Percentiles rank a stretch among this genome's conserved stretches.
Conservation (phyloP, 2,329 filamentous ascomycete genomes). For the Didymella lethalis region DNA sequence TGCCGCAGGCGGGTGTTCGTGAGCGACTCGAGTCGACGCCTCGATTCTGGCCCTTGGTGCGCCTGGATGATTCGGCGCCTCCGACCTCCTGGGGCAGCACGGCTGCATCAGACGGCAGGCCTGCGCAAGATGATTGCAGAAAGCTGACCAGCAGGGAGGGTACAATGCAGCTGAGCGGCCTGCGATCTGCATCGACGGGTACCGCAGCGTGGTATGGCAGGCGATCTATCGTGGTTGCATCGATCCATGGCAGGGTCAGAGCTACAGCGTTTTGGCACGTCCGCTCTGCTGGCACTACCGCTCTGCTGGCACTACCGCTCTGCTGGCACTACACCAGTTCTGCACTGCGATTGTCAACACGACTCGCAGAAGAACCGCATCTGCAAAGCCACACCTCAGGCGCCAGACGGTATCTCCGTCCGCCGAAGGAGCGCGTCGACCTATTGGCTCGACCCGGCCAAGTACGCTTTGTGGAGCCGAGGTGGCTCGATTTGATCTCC, state of each 20-base stretch:
- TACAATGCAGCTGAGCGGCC: slow-evolving; percentile 34
- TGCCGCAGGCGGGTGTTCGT: slow-evolving; percentile 6
- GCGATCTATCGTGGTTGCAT: slow-evolving; percentile 15
- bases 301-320: too few species aligned
- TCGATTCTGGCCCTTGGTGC: slow-evolving; percentile 12
- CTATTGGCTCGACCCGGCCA: slow-evolving; percentile 38
- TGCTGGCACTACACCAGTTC: slow-evolving; percentile 17
- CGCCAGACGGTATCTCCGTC: slow-evolving; percentile 22
- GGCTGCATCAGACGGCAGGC: slow-evolving; percentile 10
- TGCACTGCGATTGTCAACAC: slow-evolving; percentile 15
- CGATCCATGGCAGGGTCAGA: slow-evolving; percentile 5
- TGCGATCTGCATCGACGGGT: slow-evolving; percentile 15
- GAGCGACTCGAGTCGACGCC: slow-evolving; percentile 8
- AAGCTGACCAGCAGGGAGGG: slow-evolving; percentile 24
- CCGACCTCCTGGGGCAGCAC: slow-evolving; percentile 25
- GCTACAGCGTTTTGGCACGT: slow-evolving; percentile 20
- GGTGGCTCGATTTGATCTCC: slow-evolving; percentile 44
- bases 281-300: slow-evolving; percentile 7
- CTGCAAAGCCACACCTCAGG: slow-evolving; percentile 24
- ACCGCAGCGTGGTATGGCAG: slow-evolving; percentile 8
- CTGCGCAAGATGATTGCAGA: not conserved
- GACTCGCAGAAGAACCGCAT: slow-evolving; percentile 21
- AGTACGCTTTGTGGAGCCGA: slow-evolving; percentile 34
- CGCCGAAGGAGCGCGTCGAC: slow-evolving; percentile 14
- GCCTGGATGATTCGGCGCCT: slow-evolving; percentile 27